phyloP scores from a whole-genome alignment of 805 yeast species.

The Saturnispora ahearnii region DNA sequence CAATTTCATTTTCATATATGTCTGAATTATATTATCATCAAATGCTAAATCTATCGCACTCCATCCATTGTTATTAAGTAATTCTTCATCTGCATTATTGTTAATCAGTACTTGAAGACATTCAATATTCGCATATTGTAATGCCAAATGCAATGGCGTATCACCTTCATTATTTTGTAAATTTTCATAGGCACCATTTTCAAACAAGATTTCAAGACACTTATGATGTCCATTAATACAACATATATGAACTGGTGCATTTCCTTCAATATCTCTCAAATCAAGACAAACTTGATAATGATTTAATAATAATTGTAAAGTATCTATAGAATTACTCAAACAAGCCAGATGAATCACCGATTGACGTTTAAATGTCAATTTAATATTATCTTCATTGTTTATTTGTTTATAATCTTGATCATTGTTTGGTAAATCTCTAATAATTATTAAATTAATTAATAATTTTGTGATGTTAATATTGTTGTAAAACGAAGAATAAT shows the following conservation, averaged over 20 bases:
- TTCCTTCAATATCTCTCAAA: constrained; percentile 36
- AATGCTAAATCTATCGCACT: constrained; percentile 52
- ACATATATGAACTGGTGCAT: constrained; percentile 65
- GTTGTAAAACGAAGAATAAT: constrained; percentile 72
- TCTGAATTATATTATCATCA: constrained; percentile 41
- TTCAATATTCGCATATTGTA: constrained; percentile 55
- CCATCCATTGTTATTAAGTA: constrained; percentile 54
- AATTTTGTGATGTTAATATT: constrained; percentile 44
- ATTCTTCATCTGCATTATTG: constrained; percentile 39
- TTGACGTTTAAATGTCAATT: constrained; percentile 42
- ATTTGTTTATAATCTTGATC: constrained; percentile 20
- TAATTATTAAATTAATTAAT: constrained; percentile 16
- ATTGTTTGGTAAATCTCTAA: constrained; percentile 7
- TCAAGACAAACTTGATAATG: constrained; percentile 46
- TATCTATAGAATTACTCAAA: constrained; percentile 43
- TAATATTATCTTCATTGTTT: constrained; percentile 28
- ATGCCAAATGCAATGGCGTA: constrained; percentile 77
- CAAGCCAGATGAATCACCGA: constrained; percentile 70
- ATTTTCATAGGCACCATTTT: constrained; percentile 71
- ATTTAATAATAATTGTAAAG: constrained; percentile 63
- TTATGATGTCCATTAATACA: constrained; percentile 50
- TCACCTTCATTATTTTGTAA: constrained; percentile 66
- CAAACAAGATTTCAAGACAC: constrained; percentile 55
- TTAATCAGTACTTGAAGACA: constrained; percentile 46
- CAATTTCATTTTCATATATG: constrained; percentile 28